A percentile compares a stretch with the other conserved stretches of the same genome.
Evolutionary conservation across 2,329 filamentous ascomycete genomes (phyloP).

Genomic region (Trichoderma sp.): DNA sequence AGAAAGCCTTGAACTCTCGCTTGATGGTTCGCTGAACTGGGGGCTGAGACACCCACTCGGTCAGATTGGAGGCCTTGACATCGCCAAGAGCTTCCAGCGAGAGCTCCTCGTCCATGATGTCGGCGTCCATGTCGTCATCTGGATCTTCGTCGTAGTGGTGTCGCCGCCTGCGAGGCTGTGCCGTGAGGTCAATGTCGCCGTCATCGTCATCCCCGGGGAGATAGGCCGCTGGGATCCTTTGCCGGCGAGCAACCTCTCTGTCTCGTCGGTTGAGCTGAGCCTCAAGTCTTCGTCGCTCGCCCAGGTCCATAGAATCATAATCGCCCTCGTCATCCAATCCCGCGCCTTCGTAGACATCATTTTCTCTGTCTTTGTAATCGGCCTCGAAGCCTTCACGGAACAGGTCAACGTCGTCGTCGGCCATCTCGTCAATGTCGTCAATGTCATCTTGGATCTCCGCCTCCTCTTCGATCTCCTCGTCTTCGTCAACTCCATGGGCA

Average conservation of each 20-base stretch:
- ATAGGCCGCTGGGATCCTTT: conserved; percentile 69
- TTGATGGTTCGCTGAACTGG: conserved; percentile 90
- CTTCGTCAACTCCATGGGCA: conserved; percentile 63
- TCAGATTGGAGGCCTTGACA: conserved; percentile 87
- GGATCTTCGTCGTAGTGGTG: conserved; percentile 93
- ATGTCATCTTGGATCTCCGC: conserved; percentile 68
- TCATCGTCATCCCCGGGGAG: conserved; percentile 81
- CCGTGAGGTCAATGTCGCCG: conserved; percentile 76
- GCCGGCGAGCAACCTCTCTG: conserved; percentile 63
- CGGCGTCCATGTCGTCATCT: conserved; percentile 85
- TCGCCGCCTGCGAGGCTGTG: conserved; percentile 78
- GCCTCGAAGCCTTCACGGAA: conserved; percentile 71
- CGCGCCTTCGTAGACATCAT: conserved; percentile 66
- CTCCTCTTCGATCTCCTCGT: conserved; percentile 70
- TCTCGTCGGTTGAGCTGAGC: conserved; percentile 71
- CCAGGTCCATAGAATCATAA: conserved; percentile 66
- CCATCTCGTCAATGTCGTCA: conserved; percentile 76
- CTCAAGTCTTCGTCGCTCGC: conserved; percentile 66
- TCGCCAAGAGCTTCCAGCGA: conserved; percentile 88
- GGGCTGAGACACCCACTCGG: conserved; percentile 90
- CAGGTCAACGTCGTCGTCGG: conserved; percentile 76
- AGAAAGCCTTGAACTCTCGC: conserved; percentile 93
- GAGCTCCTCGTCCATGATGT: conserved; percentile 94
- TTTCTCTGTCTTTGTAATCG: conserved; percentile 65
- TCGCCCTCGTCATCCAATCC: conserved; percentile 77